phyloP scores from a whole-genome alignment of 768 basidiomycete genomes.

The Omphalotus guepiniiformis region DNA sequence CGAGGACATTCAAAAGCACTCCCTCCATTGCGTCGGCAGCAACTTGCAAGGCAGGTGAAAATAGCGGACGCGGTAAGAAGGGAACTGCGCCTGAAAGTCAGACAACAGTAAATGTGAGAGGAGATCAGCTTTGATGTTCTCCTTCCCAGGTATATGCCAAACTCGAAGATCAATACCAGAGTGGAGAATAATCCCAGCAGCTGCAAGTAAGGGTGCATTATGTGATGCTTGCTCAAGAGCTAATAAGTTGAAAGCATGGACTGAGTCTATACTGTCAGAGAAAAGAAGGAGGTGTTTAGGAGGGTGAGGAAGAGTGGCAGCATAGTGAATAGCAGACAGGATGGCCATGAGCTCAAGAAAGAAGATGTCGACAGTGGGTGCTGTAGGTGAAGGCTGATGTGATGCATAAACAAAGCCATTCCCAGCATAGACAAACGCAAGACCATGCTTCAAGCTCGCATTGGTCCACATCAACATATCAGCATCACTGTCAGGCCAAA shows the following conservation, averaged over 20 bases:
- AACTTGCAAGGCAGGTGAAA: conserved; percentile 17
- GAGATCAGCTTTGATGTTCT: conserved; percentile 15
- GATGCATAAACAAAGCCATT: neutral
- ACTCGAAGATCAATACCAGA: conserved; percentile 15
- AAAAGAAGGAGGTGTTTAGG: conserved; percentile 15
- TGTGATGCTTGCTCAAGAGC: conserved; percentile 1
- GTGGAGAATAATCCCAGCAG: conserved; percentile 11
- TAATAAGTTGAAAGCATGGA: conserved; percentile 11
- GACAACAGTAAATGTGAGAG: conserved; percentile 17
- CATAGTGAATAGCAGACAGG: conserved; percentile 17
- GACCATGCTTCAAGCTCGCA: conserved; percentile 15
- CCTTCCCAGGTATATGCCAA: conserved; percentile 14
- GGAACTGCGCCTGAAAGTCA: neutral
- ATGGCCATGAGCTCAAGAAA: conserved; percentile 21
- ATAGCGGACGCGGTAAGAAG: conserved; percentile 13
- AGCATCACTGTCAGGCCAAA: conserved; percentile 15
- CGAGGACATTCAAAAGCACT: conserved; percentile 16
- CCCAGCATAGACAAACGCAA: neutral
- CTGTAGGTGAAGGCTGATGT: neutral
- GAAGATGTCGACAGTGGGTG: conserved; percentile 18
- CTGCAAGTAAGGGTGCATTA: conserved; percentile 10
- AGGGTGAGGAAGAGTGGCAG: conserved; percentile 9
- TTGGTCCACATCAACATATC: conserved; percentile 21
- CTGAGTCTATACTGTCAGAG: conserved; percentile 18
- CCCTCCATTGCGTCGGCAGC: conserved; percentile 16